phyloP scores from a whole-genome alignment of 2,329 filamentous ascomycete genomes.

The Pestalotiopsis sp. region DNA sequence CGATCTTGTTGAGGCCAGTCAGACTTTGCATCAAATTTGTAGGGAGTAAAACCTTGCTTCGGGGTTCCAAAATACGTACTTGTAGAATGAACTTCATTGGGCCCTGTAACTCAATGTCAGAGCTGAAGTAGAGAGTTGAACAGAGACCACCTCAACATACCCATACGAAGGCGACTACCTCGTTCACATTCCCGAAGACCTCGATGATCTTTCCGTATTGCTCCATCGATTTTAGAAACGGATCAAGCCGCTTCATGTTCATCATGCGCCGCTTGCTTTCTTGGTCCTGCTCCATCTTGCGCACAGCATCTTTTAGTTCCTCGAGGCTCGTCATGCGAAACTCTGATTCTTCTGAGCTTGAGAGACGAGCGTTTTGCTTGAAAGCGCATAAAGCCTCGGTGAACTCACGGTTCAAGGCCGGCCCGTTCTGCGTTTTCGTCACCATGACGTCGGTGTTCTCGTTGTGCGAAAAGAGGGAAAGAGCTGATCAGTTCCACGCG shows the following conservation, averaged over 20 bases:
- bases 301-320: neutral
- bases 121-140: neutral
- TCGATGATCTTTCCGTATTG: slow-evolving; percentile 12
- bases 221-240: slow-evolving; percentile 8
- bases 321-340: neutral
- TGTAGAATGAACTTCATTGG: slow-evolving; percentile 9
- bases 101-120: neutral
- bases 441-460: neutral
- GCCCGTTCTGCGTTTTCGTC: neutral
- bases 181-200: slow-evolving; percentile 3
- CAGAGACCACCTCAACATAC: neutral
- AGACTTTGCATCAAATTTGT: too few species aligned
- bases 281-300: neutral
- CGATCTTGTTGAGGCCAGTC: neutral
- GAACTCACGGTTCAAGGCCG: neutral
- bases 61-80: neutral
- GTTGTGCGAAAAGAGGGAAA: too few species aligned
- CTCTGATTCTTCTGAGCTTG: neutral
- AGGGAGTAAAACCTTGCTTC: too few species aligned
- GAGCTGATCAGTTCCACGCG: neutral
- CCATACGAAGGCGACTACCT: slow-evolving; percentile 13
- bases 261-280: neutral
- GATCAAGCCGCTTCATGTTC: neutral
- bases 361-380: neutral
- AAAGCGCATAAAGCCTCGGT: neutral